These are phyloP conservation scores for Parvularia atlantis DNA, from an alignment of 78 protist species.

Conservation along the genomic window DNA sequence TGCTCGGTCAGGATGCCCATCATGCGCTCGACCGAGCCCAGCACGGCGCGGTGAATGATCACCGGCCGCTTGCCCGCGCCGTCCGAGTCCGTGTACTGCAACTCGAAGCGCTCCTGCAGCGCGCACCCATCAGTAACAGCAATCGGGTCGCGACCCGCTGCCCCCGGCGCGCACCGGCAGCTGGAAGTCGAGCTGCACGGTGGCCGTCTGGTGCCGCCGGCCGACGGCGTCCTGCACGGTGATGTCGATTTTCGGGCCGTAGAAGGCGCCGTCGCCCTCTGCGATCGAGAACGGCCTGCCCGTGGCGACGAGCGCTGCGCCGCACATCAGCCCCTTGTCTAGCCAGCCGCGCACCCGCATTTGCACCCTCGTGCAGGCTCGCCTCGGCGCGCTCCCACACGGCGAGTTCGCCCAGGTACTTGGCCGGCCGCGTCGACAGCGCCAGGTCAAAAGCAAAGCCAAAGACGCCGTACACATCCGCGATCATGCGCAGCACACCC, in stretches of 20 bases:
- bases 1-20: constrained; percentile 94
- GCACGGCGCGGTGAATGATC: constrained; percentile 96
- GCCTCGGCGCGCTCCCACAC: constrained; percentile 71
- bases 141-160: not conserved
- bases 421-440: constrained; percentile 82
- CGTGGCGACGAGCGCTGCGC: constrained; percentile 51
- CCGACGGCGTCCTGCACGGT: constrained; percentile 74
- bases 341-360: no score
- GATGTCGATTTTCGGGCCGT: constrained; percentile 98
- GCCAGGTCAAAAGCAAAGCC: constrained; percentile 50
- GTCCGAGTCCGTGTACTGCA: constrained; percentile 31
- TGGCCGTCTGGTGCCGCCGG: constrained; percentile 92
- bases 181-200: constrained; percentile 97
- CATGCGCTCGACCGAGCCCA: constrained; percentile 92
- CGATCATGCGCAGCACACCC: constrained; percentile 62
- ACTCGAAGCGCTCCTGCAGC: constrained; percentile 5
- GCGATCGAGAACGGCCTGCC: constrained; percentile 59
- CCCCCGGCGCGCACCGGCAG: constrained; percentile 62
- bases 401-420: constrained; percentile 54
- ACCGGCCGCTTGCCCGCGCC: constrained; percentile 73
- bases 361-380: constrained; percentile 13
- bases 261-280: constrained; percentile 96
- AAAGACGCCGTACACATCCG: constrained; percentile 55
- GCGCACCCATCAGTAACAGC: not conserved
- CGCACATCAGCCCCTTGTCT: no score